Conservation (phyloP, 1,284 basidiomycete genomes). For the Trametes polyzona region DNA sequence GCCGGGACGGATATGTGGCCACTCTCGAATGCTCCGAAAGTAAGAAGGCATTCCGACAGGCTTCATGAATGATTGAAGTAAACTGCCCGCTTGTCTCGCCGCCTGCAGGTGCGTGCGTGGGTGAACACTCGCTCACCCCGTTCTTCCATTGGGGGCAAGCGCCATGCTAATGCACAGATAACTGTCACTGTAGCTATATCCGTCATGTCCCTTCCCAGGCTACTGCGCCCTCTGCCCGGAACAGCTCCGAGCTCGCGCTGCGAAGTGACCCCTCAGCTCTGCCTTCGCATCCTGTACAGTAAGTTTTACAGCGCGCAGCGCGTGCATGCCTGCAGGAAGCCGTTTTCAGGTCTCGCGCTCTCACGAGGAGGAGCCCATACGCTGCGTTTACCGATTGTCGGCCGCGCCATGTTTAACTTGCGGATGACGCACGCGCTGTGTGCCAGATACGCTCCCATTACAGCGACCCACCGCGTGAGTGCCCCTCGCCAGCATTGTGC, state of each 20-base stretch:
- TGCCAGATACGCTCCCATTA: slow-evolving; percentile 9
- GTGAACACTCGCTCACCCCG: neutral
- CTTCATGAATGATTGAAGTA: slow-evolving; percentile 6
- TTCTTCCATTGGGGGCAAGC: slow-evolving; percentile 8
- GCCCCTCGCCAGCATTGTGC: slow-evolving; percentile 6
- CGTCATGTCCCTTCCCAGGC: slow-evolving; percentile 15
- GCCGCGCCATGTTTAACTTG: slow-evolving; percentile 14
- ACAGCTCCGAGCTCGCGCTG: slow-evolving; percentile 13
- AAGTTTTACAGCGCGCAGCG: neutral
- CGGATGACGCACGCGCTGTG: slow-evolving; percentile 6
- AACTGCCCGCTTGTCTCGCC: neutral
- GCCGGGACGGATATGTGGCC: neutral
- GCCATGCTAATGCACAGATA: slow-evolving; percentile 17
- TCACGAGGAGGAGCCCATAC: slow-evolving; percentile 14
- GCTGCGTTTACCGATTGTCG: slow-evolving; percentile 20
- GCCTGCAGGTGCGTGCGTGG: neutral
- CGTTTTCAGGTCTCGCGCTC: slow-evolving; percentile 8
- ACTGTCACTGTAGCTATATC: slow-evolving; percentile 10
- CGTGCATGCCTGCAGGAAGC: slow-evolving; percentile 12
- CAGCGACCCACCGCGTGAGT: slow-evolving; percentile 23
- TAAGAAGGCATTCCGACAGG: neutral
- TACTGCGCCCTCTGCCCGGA: slow-evolving; percentile 13
- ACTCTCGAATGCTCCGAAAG: neutral
- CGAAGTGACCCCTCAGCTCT: too few relatives aligned
- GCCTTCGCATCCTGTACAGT: neutral